Percentiles rank a stretch among this genome's conserved stretches.
Evolutionary conservation across 331 rosid genomes (phyloP).

Genomic region (Prunus yedoensis): DNA sequence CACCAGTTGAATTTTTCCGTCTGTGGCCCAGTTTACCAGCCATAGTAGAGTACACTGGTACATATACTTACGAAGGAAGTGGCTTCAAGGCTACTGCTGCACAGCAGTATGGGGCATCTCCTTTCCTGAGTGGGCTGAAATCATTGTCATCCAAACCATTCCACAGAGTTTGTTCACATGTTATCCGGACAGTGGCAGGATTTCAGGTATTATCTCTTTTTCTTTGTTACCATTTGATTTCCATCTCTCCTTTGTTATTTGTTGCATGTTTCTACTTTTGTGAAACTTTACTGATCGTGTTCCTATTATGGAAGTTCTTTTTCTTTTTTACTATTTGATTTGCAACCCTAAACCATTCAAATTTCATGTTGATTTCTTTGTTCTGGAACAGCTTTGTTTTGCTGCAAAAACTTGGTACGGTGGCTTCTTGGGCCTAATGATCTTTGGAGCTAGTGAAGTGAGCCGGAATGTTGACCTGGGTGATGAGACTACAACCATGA

Average conservation of each 20-base stretch:
- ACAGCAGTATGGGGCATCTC: conserved; percentile 94
- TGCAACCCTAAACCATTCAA: too few relatives aligned
- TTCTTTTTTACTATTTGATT: background rate
- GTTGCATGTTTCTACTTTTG: background rate
- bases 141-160: conserved; percentile 93
- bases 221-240: background rate
- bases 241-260: background rate
- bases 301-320: background rate
- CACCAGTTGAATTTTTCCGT: conserved; percentile 96
- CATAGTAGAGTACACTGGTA: conserved; percentile 82
- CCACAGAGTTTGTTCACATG: conserved; percentile 95
- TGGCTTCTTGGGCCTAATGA: conserved; percentile 93
- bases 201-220: conserved; percentile 61
- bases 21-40: conserved; percentile 99
- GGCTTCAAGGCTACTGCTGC: conserved; percentile 99
- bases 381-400: conserved; percentile 66
- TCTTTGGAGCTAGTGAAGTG: conserved; percentile 98
- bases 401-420: conserved; percentile 99
- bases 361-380: conserved; percentile 6
- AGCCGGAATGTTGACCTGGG: conserved; percentile 96
- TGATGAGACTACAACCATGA: conserved; percentile 93
- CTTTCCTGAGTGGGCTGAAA: conserved; percentile 94
- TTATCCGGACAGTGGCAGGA: conserved; percentile 96
- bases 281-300: background rate
- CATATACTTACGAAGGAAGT: conserved; percentile 96